These are phyloP conservation scores for Lodderomyces metapsilosis DNA, from an alignment of 1,139 yeast species.

Conservation along the genomic window DNA sequence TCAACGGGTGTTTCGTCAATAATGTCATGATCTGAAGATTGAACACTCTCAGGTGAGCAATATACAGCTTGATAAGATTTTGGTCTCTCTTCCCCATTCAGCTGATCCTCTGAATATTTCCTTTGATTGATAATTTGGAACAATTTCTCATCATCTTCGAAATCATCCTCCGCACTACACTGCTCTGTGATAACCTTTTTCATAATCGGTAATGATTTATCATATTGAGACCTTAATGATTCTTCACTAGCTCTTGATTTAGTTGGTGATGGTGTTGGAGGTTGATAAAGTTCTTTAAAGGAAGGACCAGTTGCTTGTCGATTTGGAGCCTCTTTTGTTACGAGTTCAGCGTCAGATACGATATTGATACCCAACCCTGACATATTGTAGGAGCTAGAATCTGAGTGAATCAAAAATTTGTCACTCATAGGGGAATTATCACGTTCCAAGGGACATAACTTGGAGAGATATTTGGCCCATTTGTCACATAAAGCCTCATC, in stretches of 20 bases:
- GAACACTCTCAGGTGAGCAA: constrained; percentile 8
- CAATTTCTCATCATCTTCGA: constrained; percentile 13
- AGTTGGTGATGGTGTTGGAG: constrained; percentile 10
- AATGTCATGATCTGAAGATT: constrained; percentile 4
- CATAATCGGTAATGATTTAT: constrained; percentile 27
- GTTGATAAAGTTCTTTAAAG: constrained; percentile 8
- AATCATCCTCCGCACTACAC: constrained; percentile 2
- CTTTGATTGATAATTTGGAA: constrained; percentile 14
- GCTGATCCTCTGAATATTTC: constrained; percentile 10
- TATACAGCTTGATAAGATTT: constrained; percentile 31
- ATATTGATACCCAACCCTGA: constrained; percentile 38
- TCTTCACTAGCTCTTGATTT: constrained; percentile 5
- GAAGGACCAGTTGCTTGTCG: background rate
- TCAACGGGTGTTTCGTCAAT: constrained; percentile 1
- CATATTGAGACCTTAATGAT: constrained; percentile 19
- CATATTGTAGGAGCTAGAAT: constrained; percentile 21
- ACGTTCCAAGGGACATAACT: constrained; percentile 32
- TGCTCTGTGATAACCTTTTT: constrained; percentile 22
- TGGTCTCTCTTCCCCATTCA: constrained; percentile 22
- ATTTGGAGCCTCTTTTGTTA: constrained; percentile 5
- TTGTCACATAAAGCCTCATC: constrained; percentile 19
- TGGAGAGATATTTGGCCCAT: constrained; percentile 30
- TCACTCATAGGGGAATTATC: constrained; percentile 24
- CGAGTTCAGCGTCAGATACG: constrained; percentile 20
- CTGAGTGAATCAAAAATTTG: constrained; percentile 22